Evolutionary conservation across 2,329 filamentous ascomycete species (phyloP), one percentile per base, ranked within the genome.

Genomic region (Beauveria medogensis): DNA sequence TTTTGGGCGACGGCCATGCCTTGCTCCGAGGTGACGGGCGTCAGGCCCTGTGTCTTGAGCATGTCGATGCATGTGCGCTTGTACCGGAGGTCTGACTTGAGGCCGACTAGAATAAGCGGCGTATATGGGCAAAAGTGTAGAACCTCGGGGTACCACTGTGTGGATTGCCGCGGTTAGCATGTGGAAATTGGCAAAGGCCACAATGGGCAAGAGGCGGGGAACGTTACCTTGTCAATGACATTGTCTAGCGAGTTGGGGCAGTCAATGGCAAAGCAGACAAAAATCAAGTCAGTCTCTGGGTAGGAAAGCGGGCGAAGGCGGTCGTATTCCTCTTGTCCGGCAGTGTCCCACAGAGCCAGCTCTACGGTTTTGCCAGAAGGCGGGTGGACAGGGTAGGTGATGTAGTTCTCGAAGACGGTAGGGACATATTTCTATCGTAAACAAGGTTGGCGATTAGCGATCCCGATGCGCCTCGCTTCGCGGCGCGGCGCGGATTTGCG

Each of bases 391-490:
- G 93, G 95, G 75, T 96, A 93, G 59, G 94, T 97, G 78, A 99
- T 97, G 84, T 99, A 99, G 80, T 99, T 99, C 73, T 99, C 94
- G 74, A 99, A 99, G 57, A 99, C 94, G 2, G 94, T 99, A 4
- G 94, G 94, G 46, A 99, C 94, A 70, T 99, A 99, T 97, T 97
- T 97, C 94, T 99, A 70, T 28, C 44, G 55, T 46, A 40, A 5
- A 28, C 20, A 40, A 54, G 10, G 58, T 60, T 51, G 59, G 59
- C 48, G 7, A 54, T 24, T 30, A 47, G 34, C 64, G 60, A 63
- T 48, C 34, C 34, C 34, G 34, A 47, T 47, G 60, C 57, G 51
- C 10, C 22, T 28, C 18, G 52, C 22, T 20, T 16, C 14, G 12
- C 16, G 52, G 14, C 24, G 53, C 53, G 24, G 12, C 40, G 53